Base-by-base conservation (phyloP, 805 yeast genomes). In the Candida schatavii region DNA sequence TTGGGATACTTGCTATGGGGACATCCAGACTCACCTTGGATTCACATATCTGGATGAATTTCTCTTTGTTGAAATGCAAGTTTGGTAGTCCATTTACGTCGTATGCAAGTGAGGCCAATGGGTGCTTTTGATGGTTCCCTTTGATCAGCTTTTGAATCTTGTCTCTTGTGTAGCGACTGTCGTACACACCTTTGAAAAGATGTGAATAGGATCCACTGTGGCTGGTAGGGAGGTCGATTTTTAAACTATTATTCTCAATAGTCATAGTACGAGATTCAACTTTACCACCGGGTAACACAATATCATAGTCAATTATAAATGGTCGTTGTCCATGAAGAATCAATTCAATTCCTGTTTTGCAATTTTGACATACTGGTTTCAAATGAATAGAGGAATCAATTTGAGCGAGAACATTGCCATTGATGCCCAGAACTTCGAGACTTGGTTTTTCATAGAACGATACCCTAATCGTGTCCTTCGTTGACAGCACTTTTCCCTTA, bases 261-360 rank as follows among this genome's bases (percentile, higher is more conserved):
- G 59, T 51, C 59, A 70, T 56, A 9, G 62, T 51, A 28, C 69
- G 48, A 1, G 52, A 27, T 40, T 67, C 80, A 3, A 56, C 38
- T 25, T 56, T 61, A 0, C 88, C 88, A 51, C 64, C 68, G 5
- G 93, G 90, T 30, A 72, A 62, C 21, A 64, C 64, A 13, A 85
- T 61, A n/a, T 78, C 75, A 57, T 88, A 88, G 30, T 77, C 80
- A 20, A 89, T 64, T n/a, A 75, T 61, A 48, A 88, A 88, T 19
- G 91, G 90, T 1, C 81, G 70, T 4, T 75, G 61, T 1, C 88
- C 91, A 30, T 62, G 63, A 27, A 85, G 58, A 2, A 70, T 56
- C 26, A 85, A 42, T 5, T 48, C 50, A 7, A 66, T 51, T 15
- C 51, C 49, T 27, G 60, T 55, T 2, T 43, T 40, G 25, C 65